phyloP scores from a whole-genome alignment of 345 rosid species.

The Lumnitzera littorea region DNA sequence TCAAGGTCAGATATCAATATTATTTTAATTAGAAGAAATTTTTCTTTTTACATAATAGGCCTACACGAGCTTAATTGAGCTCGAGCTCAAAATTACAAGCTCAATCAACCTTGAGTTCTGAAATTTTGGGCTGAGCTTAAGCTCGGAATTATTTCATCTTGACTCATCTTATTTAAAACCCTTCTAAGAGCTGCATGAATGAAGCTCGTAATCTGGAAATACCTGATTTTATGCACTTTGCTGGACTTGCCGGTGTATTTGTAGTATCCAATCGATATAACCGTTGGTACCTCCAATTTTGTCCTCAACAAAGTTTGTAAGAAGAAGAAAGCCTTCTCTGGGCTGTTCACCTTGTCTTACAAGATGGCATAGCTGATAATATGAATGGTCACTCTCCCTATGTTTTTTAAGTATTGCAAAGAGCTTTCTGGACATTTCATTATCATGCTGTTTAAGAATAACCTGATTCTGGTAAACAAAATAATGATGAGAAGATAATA shows the following conservation, averaged over 20 bases:
- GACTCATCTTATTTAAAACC: too few species aligned
- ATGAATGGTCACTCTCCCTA: conserved; percentile 66
- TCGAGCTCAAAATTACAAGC: too few species aligned
- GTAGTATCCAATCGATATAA: conserved; percentile 77
- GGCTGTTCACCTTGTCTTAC: conserved; percentile 99
- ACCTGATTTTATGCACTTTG: conserved; percentile 44
- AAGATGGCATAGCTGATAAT: conserved; percentile 61
- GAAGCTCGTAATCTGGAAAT: too few species aligned
- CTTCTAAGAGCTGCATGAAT: too few species aligned
- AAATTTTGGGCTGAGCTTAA: too few species aligned
- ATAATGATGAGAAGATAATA: neutral
- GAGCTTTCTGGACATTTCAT: conserved; percentile 85
- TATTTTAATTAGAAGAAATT: too few species aligned
- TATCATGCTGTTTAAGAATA: conserved; percentile 42
- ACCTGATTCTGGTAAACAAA: conserved; percentile 42
- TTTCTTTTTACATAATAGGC: too few species aligned
- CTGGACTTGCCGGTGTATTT: conserved; percentile 85
- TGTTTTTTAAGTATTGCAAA: conserved; percentile 51
- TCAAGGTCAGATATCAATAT: too few species aligned
- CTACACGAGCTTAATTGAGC: too few species aligned
- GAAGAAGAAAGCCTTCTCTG: conserved; percentile 82
- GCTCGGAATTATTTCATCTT: too few species aligned
- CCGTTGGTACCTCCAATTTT: conserved; percentile 67
- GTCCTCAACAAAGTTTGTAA: conserved; percentile 76
- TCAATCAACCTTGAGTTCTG: too few species aligned